phyloP scores from a whole-genome alignment of 108 stramenopile species.

The Skeletonema tropicum region DNA sequence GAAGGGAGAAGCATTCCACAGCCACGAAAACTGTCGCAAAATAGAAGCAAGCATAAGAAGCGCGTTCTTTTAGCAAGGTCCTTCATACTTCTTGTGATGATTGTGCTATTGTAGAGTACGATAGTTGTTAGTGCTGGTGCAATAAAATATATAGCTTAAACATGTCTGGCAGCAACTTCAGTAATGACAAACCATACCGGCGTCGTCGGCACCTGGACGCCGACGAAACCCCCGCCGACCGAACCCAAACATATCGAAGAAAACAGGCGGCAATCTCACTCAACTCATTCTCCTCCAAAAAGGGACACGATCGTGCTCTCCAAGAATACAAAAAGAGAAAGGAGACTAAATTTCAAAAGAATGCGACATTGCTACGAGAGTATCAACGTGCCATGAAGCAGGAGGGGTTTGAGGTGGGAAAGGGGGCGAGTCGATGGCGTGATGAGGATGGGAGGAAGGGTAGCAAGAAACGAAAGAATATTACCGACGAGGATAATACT shows the following conservation, averaged over 20 bases:
- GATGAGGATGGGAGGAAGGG: constrained; percentile 13
- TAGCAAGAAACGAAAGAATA: neutral
- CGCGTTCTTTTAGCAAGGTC: too few relatives aligned
- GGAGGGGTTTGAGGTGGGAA: constrained; percentile 74
- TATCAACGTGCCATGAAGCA: constrained; percentile 73
- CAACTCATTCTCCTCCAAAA: constrained; percentile 49
- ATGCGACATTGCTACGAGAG: constrained; percentile 60
- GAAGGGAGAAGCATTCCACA: too few relatives aligned
- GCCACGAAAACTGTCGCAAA: too few relatives aligned
- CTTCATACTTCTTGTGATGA: too few relatives aligned
- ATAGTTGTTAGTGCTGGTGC: too few relatives aligned
- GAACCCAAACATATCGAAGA: constrained; percentile 25
- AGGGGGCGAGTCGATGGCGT: constrained; percentile 72
- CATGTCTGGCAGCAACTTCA: too few relatives aligned
- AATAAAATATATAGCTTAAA: too few relatives aligned
- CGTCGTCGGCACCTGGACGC: neutral
- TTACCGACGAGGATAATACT: neutral
- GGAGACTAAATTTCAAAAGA: constrained; percentile 58
- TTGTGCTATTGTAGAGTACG: too few relatives aligned
- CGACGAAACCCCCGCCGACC: neutral
- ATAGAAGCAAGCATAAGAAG: too few relatives aligned
- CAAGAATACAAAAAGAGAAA: constrained; percentile 68
- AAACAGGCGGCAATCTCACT: constrained; percentile 41
- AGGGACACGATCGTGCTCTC: constrained; percentile 68
- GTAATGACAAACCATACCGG: neutral